Evolutionary conservation across 805 yeast species (phyloP), one percentile per base, ranked within the genome.

Genomic region (Metschnikowia shivogae): DNA sequence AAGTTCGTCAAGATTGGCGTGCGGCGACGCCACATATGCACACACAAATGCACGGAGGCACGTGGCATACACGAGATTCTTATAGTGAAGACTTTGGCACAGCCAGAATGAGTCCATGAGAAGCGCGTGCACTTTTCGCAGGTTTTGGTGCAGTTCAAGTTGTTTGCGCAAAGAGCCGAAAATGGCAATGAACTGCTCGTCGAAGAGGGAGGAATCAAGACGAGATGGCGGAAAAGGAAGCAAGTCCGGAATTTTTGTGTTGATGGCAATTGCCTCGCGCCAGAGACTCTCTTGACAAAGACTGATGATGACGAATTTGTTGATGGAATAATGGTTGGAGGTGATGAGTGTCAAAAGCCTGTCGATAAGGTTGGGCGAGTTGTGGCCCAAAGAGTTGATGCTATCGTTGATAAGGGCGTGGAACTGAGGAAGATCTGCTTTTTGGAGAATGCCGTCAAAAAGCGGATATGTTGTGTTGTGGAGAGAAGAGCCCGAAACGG

Each of bases 401-500:
- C 55, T 43, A 3, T 45, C 37, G 10, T 49, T 39, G 9, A 69
- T 51, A 33, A 67, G 46, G 3, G 26, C 34, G 11, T 50, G 43
- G 48, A 69, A 70, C 6, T 46, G 32, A 0, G 75, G 74, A 19
- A 70, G 51, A 47, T 70, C 75, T 8, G 48, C 52, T 2, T 57
- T 47, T 5, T 43, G 41, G 6, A 70, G 31, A 0, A 50, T 45
- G 1, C 72, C 73, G 24, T 57, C 57, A 8, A 70, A 45, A 6
- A 64, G 45, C 2, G 53, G 49, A 22, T 52, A 47, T 1, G 46
- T 41, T 11, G 41, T 49, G 10, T 54, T 50, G 2, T 61, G 57
- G 1, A 59, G 40, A 3, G 61, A 44, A 46, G 63, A 64, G 7
- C 59, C 56, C 70, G 72, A 10, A 13, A 30, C 37, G 17, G 32